Conservation (phyloP, 2,329 filamentous ascomycete genomes). For the Cercospora zeina region DNA sequence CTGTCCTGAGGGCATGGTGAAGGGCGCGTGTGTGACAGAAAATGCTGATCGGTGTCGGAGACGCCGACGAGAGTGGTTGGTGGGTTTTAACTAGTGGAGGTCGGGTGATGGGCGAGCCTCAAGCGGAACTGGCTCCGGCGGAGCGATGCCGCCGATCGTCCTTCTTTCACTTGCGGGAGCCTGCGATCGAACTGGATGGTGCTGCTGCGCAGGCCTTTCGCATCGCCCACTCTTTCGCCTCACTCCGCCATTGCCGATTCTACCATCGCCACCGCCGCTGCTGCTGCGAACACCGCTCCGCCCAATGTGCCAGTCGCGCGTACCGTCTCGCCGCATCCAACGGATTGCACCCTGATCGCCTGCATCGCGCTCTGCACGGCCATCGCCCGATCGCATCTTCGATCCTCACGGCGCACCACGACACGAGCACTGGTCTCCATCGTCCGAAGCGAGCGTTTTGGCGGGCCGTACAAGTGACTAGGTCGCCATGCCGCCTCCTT, state of each 20-base stretch:
- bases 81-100: background rate
- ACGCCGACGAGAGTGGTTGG: background rate
- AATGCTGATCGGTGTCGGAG: background rate
- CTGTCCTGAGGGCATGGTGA: conserved; percentile 53
- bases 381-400: conserved; percentile 12
- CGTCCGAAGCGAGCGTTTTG: background rate
- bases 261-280: background rate
- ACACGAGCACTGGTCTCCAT: conserved; percentile 4
- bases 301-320: background rate
- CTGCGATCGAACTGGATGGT: background rate
- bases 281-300: background rate
- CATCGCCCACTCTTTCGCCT: background rate
- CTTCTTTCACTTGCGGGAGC: background rate
- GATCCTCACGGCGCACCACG: conserved; percentile 1
- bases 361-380: conserved; percentile 1
- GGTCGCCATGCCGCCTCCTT: conserved; percentile 26
- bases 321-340: background rate
- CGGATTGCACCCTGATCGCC: conserved; percentile 3
- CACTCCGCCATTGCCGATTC: background rate
- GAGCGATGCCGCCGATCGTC: background rate
- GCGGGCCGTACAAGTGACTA: conserved; percentile 4
- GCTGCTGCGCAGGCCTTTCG: background rate
- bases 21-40: background rate
- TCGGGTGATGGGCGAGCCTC: background rate
- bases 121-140: conserved; percentile 1